Conservation (phyloP, 768 basidiomycete genomes). For the Jaapia argillacea region DNA sequence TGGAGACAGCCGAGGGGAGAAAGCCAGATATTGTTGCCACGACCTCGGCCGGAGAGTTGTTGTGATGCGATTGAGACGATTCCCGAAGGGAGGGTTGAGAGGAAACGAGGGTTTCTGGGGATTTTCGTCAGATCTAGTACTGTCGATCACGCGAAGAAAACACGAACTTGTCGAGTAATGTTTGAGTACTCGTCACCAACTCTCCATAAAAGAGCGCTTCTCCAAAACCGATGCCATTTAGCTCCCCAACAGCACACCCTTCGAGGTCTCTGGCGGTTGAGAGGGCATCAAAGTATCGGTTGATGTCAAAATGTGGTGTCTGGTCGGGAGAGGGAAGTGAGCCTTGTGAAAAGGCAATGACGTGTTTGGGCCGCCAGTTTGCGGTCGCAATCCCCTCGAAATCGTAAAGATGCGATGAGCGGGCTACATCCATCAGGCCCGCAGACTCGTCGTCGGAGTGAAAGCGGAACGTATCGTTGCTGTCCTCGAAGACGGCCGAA, state of each 20-base stretch:
- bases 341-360: constrained; percentile 41
- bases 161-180: constrained; percentile 80
- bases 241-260: constrained; percentile 15
- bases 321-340: constrained; percentile 36
- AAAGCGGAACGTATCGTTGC: constrained; percentile 63
- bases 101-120: constrained; percentile 67
- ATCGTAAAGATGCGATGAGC: constrained; percentile 9
- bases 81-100: constrained; percentile 62
- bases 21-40: constrained; percentile 86
- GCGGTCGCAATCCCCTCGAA: constrained; percentile 17
- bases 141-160: not conserved
- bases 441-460: constrained; percentile 27
- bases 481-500: constrained; percentile 40
- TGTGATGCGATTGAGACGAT: constrained; percentile 77
- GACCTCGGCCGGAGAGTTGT: constrained; percentile 82
- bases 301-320: constrained; percentile 69
- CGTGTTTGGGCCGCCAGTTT: constrained; percentile 37
- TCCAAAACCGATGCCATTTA: constrained; percentile 66
- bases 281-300: constrained; percentile 47
- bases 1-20: constrained; percentile 86
- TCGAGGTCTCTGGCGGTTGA: constrained; percentile 18
- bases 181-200: constrained; percentile 89
- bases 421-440: constrained; percentile 15
- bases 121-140: not conserved
- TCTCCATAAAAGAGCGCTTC: constrained; percentile 82